Conservation (phyloP, 2,329 filamentous ascomycete species). For the Ilyonectria sp. region DNA sequence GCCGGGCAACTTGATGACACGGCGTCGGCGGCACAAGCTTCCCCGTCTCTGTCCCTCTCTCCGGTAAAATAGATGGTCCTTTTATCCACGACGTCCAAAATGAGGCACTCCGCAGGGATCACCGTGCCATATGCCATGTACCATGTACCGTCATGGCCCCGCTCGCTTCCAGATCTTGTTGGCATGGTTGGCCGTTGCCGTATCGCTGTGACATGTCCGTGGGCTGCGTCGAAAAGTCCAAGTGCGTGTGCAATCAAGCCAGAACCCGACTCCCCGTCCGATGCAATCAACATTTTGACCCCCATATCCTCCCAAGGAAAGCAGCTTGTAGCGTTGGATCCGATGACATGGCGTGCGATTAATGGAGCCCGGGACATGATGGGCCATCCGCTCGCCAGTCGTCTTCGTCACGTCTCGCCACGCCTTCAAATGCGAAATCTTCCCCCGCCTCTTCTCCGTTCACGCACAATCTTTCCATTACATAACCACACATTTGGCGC, state of each 20-base stretch:
- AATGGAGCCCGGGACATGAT: constrained; percentile 29
- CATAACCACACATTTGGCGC: constrained; percentile 90
- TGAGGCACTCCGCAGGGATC: constrained; percentile 44
- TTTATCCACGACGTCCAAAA: constrained; percentile 48
- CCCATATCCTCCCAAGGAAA: constrained; percentile 38
- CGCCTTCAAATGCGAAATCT: constrained; percentile 30
- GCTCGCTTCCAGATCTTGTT: constrained; percentile 38
- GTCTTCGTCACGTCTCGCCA: constrained; percentile 25
- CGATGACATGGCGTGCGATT: constrained; percentile 35
- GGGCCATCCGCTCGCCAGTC: constrained; percentile 32
- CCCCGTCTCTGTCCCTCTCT: constrained; percentile 41
- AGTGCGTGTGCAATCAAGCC: constrained; percentile 49
- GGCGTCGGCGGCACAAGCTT: constrained; percentile 34
- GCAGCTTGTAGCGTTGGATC: constrained; percentile 37
- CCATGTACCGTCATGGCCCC: constrained; percentile 44
- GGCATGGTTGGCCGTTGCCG: constrained; percentile 33
- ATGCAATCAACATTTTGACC: constrained; percentile 53
- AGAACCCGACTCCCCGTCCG: constrained; percentile 57
- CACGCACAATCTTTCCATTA: constrained; percentile 60
- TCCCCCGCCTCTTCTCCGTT: constrained; percentile 34
- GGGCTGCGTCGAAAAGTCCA: constrained; percentile 42
- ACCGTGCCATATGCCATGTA: constrained; percentile 44
- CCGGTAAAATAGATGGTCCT: constrained; percentile 41
- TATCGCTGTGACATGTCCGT: constrained; percentile 42
- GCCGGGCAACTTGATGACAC: constrained; percentile 37